phyloP scores from a whole-genome alignment of 2,329 filamentous ascomycete genomes.

The Aureobasidium sp. region DNA sequence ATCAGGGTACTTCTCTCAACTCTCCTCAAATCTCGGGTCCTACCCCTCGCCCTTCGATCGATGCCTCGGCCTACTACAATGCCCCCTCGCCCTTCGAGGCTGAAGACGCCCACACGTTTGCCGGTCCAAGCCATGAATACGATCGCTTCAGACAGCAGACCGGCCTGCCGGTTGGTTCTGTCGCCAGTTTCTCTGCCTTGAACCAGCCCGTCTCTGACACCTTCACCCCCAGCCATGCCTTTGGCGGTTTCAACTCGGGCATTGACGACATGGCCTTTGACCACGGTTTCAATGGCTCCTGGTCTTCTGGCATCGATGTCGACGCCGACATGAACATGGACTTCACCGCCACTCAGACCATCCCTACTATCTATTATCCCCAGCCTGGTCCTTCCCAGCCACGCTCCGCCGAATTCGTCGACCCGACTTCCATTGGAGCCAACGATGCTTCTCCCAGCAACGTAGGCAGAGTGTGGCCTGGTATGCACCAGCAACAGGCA shows the following conservation, averaged over 20 bases:
- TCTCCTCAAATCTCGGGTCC: constrained; percentile 23
- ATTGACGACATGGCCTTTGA: constrained; percentile 61
- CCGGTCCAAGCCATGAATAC: constrained; percentile 79
- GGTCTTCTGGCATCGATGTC: constrained; percentile 43
- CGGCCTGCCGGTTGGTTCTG: constrained; percentile 75
- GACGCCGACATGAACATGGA: constrained; percentile 60
- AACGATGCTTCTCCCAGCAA: constrained; percentile 48
- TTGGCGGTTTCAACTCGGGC: constrained; percentile 46
- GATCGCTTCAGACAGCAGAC: constrained; percentile 94
- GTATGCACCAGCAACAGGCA: constrained; percentile 84
- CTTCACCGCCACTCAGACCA: constrained; percentile 40
- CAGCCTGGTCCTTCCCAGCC: constrained; percentile 28
- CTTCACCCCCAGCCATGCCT: constrained; percentile 51
- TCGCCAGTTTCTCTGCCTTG: constrained; percentile 70
- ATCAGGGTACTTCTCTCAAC: constrained; percentile 20
- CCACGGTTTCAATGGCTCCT: constrained; percentile 46
- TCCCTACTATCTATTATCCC: constrained; percentile 57
- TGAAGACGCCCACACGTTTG: constrained; percentile 29
- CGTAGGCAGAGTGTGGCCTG: constrained; percentile 72
- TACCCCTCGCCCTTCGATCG: constrained; percentile 17
- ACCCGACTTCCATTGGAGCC: constrained; percentile 63
- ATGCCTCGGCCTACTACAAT: constrained; percentile 18
- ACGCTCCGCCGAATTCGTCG: constrained; percentile 49
- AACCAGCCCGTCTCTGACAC: constrained; percentile 38
- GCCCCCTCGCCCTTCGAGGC: constrained; percentile 25